A percentile compares a stretch with the other conserved stretches of the same genome.
phyloP scores from a whole-genome alignment of 2,329 filamentous ascomycete species.

The Metarhizium humberi region DNA sequence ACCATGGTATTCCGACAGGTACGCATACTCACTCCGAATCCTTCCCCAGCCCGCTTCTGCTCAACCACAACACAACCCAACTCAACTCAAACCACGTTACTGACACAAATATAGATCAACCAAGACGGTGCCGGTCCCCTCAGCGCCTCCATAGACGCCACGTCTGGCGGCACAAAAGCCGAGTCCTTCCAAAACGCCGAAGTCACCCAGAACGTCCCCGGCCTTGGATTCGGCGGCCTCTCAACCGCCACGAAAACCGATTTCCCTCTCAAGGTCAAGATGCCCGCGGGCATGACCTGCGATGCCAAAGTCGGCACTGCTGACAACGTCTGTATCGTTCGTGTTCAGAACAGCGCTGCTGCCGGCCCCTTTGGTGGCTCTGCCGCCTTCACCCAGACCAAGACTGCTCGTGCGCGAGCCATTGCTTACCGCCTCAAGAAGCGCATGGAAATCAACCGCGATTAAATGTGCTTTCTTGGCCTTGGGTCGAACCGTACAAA shows the following conservation, averaged over 20 bases:
- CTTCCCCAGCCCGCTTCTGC: neutral
- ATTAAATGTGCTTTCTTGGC: neutral
- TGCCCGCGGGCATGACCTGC: constrained; percentile 60
- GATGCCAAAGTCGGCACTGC: constrained; percentile 48
- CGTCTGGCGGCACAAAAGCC: constrained; percentile 52
- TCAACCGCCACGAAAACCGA: constrained; percentile 51
- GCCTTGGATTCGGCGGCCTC: constrained; percentile 43
- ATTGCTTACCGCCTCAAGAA: constrained; percentile 41
- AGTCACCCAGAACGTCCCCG: constrained; percentile 53
- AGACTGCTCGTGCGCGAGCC: constrained; percentile 50
- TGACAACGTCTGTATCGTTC: constrained; percentile 56
- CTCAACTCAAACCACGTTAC: constrained; percentile 3
- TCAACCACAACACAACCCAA: neutral
- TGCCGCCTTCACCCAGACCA: constrained; percentile 53
- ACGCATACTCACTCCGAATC: neutral
- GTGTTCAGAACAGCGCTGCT: constrained; percentile 50
- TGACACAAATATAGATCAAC: constrained; percentile 45
- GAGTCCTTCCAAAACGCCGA: constrained; percentile 50
- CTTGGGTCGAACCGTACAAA: neutral
- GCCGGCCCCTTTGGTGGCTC: constrained; percentile 60
- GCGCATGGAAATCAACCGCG: constrained; percentile 23
- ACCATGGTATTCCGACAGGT: constrained; percentile 51
- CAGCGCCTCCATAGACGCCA: constrained; percentile 49
- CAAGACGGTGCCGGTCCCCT: constrained; percentile 60
- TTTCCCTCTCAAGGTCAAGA: constrained; percentile 55